Percentiles rank a stretch among this genome's conserved stretches.
Conservation (phyloP, 345 rosid species). For the Eucalyptus sideroxylon region DNA sequence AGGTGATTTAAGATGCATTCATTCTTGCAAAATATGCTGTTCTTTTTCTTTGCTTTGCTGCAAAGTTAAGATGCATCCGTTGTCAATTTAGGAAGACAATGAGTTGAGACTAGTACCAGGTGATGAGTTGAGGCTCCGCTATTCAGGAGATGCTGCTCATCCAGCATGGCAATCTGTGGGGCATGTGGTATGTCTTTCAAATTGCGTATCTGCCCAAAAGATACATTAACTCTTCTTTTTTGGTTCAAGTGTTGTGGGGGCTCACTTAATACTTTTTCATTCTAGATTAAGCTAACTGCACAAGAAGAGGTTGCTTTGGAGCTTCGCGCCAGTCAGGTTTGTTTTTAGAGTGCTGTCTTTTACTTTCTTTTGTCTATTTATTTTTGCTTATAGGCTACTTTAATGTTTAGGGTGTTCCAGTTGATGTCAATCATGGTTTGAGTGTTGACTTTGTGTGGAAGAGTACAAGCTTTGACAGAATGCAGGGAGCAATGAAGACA, state of each 20-base stretch:
- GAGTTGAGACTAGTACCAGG: constrained; percentile 96
- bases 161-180: constrained; percentile 99
- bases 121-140: constrained; percentile 90
- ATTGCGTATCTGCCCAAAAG: background rate
- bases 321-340: constrained; percentile 97
- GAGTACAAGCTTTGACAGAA: constrained; percentile 98
- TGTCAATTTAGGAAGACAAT: constrained; percentile 77
- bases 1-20: constrained; percentile 30
- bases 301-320: constrained; percentile 99
- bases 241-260: background rate
- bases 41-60: background rate
- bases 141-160: constrained; percentile 96
- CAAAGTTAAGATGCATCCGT: background rate
- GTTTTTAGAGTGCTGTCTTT: background rate
- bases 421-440: constrained; percentile 85
- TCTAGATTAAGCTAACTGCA: constrained; percentile 91
- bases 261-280: background rate
- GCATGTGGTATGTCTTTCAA: constrained; percentile 66
- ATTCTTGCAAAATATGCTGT: background rate
- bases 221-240: background rate
- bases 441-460: constrained; percentile 99
- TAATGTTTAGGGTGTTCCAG: constrained; percentile 80
- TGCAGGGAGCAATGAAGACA: constrained; percentile 99
- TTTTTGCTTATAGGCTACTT: background rate
- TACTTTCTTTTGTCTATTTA: background rate